These are phyloP conservation scores for Gossypium ekmanianum DNA, from an alignment of 345 rosid species.

Conservation along the genomic window DNA sequence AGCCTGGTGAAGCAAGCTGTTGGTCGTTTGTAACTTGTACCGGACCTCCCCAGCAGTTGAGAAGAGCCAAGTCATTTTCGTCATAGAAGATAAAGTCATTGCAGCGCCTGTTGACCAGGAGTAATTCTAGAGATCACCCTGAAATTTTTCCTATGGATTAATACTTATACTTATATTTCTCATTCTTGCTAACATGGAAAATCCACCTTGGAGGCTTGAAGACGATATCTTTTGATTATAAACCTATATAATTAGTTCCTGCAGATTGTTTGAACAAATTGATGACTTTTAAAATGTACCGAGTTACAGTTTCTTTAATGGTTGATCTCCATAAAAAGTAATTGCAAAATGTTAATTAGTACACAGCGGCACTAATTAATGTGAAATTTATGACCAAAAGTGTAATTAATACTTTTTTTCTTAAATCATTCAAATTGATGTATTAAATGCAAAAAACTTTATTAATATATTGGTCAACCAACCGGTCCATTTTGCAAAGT, in stretches of 20 bases:
- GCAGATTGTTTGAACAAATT: neutral
- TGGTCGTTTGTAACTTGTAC: conserved; percentile 32
- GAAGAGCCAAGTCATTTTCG: conserved; percentile 23
- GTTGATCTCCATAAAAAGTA: neutral
- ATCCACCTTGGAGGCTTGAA: neutral
- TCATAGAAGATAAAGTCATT: neutral
- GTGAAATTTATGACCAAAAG: neutral
- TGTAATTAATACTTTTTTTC: neutral
- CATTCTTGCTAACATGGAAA: neutral
- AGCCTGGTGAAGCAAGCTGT: conserved; percentile 15
- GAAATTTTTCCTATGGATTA: neutral
- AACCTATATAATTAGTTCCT: neutral
- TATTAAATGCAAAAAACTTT: neutral
- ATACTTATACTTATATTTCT: neutral
- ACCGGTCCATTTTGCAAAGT: too few relatives aligned
- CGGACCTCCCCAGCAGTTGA: neutral
- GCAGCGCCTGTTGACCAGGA: neutral
- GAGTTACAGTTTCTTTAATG: neutral
- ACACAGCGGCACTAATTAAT: neutral
- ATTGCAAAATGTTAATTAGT: neutral
- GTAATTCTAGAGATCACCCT: neutral
- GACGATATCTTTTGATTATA: neutral
- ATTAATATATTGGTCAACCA: too few relatives aligned
- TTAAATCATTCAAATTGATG: neutral
- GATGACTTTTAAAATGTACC: neutral